phyloP scores from a whole-genome alignment of 140 eudicot species.

The Anethum foeniculum region DNA sequence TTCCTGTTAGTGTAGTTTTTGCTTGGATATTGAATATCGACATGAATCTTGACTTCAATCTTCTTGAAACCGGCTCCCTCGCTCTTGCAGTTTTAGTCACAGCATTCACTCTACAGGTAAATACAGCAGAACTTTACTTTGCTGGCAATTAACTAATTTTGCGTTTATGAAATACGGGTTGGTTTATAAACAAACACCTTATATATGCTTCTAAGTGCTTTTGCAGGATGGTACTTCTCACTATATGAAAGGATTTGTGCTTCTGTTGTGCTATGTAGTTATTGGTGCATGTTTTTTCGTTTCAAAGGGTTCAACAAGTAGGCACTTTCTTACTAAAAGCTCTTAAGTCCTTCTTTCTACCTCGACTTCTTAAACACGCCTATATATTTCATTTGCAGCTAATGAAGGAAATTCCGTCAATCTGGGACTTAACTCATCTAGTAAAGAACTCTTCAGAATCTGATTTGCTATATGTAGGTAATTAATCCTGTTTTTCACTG shows the following conservation, averaged over 20 bases:
- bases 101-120: constrained; percentile 75
- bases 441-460: constrained; percentile 30
- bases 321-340: background rate
- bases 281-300: constrained; percentile 42
- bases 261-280: constrained; percentile 37
- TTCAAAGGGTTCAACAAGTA: constrained; percentile 23
- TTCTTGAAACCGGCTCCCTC: constrained; percentile 72
- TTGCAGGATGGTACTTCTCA: constrained; percentile 69
- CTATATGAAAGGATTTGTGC: constrained; percentile 58
- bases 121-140: background rate
- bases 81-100: constrained; percentile 65
- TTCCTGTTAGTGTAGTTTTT: constrained; percentile 62
- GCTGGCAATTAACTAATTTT: background rate
- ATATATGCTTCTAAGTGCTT: background rate
- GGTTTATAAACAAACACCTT: background rate
- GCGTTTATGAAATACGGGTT: background rate
- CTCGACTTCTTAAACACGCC: background rate
- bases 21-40: constrained; percentile 65
- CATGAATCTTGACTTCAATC: constrained; percentile 74
- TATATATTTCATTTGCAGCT: background rate
- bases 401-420: constrained; percentile 17
- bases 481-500: background rate
- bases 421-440: constrained; percentile 26
- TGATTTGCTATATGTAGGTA: constrained; percentile 11
- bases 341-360: background rate